Conservation (phyloP, 1,284 basidiomycete genomes). For the Pascua guehoae region DNA sequence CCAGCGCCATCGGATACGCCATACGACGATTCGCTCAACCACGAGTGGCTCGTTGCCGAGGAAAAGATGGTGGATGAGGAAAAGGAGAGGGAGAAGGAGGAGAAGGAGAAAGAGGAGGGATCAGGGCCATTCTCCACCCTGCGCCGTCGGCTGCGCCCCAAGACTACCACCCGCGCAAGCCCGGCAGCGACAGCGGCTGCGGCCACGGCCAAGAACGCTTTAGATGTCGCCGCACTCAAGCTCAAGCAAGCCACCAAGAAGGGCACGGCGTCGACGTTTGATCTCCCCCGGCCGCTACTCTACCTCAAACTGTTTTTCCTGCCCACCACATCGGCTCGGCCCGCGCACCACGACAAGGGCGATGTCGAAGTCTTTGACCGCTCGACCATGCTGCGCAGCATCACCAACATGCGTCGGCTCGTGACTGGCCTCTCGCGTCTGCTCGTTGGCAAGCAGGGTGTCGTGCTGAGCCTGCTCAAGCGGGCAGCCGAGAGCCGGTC, state of each 20-base stretch:
- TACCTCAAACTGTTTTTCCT: constrained; percentile 41
- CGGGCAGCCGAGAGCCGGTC: constrained; percentile 50
- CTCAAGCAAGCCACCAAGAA: not conserved
- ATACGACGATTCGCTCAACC: constrained; percentile 10
- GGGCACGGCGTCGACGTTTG: not conserved
- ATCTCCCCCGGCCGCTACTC: constrained; percentile 9
- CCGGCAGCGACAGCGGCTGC: not conserved
- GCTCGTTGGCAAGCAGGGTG: constrained; percentile 75
- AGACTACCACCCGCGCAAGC: not conserved
- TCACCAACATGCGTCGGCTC: constrained; percentile 74
- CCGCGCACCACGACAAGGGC: constrained; percentile 16
- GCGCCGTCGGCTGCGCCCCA: not conserved
- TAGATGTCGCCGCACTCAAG: not conserved
- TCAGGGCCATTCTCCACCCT: too few relatives aligned
- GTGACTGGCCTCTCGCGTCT: constrained; percentile 77
- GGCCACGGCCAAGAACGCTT: not conserved
- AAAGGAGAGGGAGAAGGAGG: not conserved
- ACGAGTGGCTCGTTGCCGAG: constrained; percentile 20
- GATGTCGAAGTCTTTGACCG: constrained; percentile 42
- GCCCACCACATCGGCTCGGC: constrained; percentile 24
- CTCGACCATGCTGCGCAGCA: constrained; percentile 59
- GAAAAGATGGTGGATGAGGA: constrained; percentile 1
- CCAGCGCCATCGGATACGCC: constrained; percentile 15
- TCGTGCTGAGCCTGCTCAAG: constrained; percentile 75
- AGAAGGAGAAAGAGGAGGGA: not conserved